These are phyloP conservation scores for Ophiostoma triangulosporum DNA, from an alignment of 2,329 filamentous ascomycete species.

Conservation along the genomic window DNA sequence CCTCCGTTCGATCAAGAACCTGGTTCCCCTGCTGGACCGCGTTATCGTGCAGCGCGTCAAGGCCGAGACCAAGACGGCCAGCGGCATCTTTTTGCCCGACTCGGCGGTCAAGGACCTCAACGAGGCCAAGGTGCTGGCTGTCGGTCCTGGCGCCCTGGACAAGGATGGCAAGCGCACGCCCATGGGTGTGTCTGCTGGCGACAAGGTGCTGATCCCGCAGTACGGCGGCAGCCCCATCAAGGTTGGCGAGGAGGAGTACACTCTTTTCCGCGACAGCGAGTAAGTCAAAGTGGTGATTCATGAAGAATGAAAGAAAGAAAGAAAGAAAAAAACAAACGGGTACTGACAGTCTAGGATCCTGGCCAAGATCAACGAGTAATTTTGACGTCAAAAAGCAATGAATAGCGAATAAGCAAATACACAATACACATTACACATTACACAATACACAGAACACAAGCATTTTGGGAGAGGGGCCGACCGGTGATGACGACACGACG, in stretches of 20 bases:
- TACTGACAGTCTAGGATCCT: constrained; percentile 52
- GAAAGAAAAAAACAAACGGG: not conserved
- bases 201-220: constrained; percentile 94
- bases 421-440: too few species aligned
- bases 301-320: not conserved
- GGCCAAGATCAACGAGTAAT: constrained; percentile 97
- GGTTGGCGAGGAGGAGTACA: constrained; percentile 93
- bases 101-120: constrained; percentile 95
- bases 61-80: constrained; percentile 89
- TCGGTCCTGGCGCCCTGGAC: constrained; percentile 78
- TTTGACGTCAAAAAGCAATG: constrained; percentile 11
- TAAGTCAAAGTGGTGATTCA: constrained; percentile 39
- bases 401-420: constrained; percentile 2
- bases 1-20: constrained; percentile 88
- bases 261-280: constrained; percentile 95
- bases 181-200: constrained; percentile 70
- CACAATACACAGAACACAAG: too few species aligned
- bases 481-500: too few species aligned
- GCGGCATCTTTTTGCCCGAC: constrained; percentile 96
- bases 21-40: constrained; percentile 92
- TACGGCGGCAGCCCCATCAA: constrained; percentile 92
- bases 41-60: constrained; percentile 97
- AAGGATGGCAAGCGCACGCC: constrained; percentile 79
- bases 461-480: too few species aligned
- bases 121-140: constrained; percentile 90